Evolutionary conservation across 352 stramenopile genomes (phyloP).

Genomic region (Phytophthora multivora): DNA sequence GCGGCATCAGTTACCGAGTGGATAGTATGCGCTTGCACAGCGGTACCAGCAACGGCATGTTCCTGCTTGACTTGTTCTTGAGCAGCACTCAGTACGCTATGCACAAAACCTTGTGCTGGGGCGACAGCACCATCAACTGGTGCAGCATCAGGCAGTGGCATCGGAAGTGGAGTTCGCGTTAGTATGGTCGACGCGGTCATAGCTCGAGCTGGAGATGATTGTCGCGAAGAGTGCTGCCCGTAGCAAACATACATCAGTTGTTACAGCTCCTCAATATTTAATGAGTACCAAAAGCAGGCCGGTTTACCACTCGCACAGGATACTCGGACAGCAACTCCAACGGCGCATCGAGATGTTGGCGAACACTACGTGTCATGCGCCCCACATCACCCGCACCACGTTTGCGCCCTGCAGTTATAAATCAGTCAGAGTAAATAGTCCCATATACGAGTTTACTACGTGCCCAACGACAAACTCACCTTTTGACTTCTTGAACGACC

Average conservation of each 20-base stretch:
- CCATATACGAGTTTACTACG: neutral
- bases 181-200: conserved; percentile 4
- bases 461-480: conserved; percentile 27
- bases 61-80: conserved; percentile 13
- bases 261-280: neutral
- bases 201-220: conserved; percentile 29
- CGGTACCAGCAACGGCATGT: neutral
- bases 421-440: neutral
- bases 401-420: conserved; percentile 54
- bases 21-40: conserved; percentile 3
- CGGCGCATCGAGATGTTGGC: conserved; percentile 74
- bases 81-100: neutral
- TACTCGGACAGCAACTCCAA: conserved; percentile 75
- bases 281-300: neutral
- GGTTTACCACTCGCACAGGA: conserved; percentile 50
- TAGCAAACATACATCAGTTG: neutral
- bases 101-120: neutral
- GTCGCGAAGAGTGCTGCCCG: conserved; percentile 34
- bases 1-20: neutral
- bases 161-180: conserved; percentile 14
- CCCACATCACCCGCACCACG: conserved; percentile 56
- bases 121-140: neutral
- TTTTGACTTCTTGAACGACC: conserved; percentile 74
- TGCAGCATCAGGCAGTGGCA: conserved; percentile 12
- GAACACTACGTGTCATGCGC: conserved; percentile 80